Conservation (phyloP, 75 land plant genomes). For the Chamaecyparis obtusa region DNA sequence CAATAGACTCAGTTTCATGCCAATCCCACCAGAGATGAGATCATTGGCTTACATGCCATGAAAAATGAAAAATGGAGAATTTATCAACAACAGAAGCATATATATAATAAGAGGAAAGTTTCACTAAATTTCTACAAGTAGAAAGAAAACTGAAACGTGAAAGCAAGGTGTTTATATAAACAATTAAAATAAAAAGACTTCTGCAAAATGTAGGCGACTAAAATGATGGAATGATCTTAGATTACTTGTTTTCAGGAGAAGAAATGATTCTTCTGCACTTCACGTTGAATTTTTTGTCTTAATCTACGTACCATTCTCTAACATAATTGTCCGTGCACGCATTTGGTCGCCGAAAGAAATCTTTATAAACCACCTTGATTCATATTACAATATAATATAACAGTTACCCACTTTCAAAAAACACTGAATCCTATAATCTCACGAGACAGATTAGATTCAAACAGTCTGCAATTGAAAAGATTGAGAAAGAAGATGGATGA, state of each 20-base stretch:
- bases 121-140: neutral
- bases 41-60: no score
- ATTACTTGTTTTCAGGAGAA: neutral
- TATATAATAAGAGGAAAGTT: no score
- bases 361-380: neutral
- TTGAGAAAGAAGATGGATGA: neutral
- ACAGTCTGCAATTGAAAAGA: neutral
- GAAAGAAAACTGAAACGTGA: neutral
- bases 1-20: no score
- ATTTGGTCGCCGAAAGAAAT: neutral
- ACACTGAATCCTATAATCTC: neutral
- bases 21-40: no score
- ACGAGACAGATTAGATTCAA: neutral
- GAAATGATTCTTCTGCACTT: neutral
- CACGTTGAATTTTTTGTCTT: neutral
- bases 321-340: neutral
- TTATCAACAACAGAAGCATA: no score
- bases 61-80: no score
- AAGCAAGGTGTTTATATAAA: neutral
- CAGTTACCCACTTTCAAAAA: neutral
- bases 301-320: neutral
- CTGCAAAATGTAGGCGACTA: neutral
- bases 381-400: neutral
- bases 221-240: neutral
- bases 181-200: neutral